Evolutionary conservation across 495 filamentous ascomycete species (phyloP), one percentile per base, ranked within the genome.

Genomic region (Antarctomyces pellizariae): DNA sequence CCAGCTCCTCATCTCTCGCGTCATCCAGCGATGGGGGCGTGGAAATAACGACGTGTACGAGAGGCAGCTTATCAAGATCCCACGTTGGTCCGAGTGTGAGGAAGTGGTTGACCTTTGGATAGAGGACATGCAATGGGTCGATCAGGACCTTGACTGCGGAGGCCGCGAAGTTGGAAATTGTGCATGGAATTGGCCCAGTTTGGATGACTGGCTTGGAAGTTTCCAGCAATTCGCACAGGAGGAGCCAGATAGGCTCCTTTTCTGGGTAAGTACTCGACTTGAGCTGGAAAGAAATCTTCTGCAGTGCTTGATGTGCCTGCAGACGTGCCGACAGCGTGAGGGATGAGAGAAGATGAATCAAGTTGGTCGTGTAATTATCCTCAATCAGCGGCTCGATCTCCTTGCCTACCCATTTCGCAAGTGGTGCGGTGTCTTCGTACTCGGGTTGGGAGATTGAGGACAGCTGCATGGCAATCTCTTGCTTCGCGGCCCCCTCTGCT

Each of bases 61-160:
- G 67, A 1, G 80, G 83, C 25, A 92, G 54, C 42, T 71, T 73
- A 21, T 69, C 59, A 10, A 73, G 34, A 13, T 67, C 58, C 75
- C 84, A 89, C 5, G 53, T 41, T 2, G 86, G 83, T 0, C 67
- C 59, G 25, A 64, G 66, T 20, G 73, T 70, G 23, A 97, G 62
- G 44, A 84, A 84, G 13, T 58, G 57, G 53, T 91, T 92, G 53
- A 84, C 52, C 40, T 90, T 90, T 16, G 66, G 60, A 39, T 92
- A 97, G 19, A 95, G 59, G 33, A 66, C 67, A 38, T 91, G 76
- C 22, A 75, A 53, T 5, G 86, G 84, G 33, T 84, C 68, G 2
- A 53, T 56, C 13, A 89, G 49, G 11, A 91, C 65, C 1, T 57
- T 43, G 5, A 82, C 50, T 9, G 66, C 67, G 31, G 62, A 63